Base-by-base conservation (phyloP, 345 rosid genomes). In the Eutrema heterophyllum region DNA sequence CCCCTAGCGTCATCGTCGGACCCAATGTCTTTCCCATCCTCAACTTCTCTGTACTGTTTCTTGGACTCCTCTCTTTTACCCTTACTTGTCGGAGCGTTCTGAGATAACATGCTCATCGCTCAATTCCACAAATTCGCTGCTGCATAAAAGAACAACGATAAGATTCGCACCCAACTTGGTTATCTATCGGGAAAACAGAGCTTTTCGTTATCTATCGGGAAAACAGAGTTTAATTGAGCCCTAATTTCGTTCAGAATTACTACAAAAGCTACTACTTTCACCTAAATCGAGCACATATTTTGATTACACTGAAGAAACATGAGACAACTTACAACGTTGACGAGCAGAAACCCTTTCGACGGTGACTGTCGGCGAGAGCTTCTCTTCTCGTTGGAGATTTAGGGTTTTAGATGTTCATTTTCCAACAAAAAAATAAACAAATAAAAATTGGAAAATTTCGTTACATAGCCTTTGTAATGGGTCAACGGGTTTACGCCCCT, bases 21-120 rank as follows among this genome's bases (percentile, higher is more conserved):
- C 53, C 75, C 83, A 41, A 81, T 67, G 6, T 67, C 81, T 57
- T 40, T 40, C 58, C 67, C 84, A 79, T 71, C 79, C 48, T 68
- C 87, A 0, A 45, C 54, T 46, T 72, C 83, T 35, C 46, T 56
- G 30, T 54, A 21, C 24, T 21, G 24, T 21, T 21, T 21, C 24
- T 21, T 21, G 3, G 52, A 13, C 45, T 73, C 80, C 32, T 72
- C 83, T 50, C 69, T 79, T 45, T 54, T 72, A 40, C 58, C 44
- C 79, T 84, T 79, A 77, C 74, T 86, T 12, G 78, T 65, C 41
- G 72, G 83, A 67, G 62, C 67, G 68, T 86, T 84, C 65, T 91
- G 95, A 45, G 95, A 91, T 78, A 91, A 84, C 83, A 84, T 79
- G 67, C 84, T 85, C 95, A 91, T 83, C 63, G 55, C 79, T 60